phyloP scores from a whole-genome alignment of 208 protist genomes.

The Angomonas ambiguus region DNA sequence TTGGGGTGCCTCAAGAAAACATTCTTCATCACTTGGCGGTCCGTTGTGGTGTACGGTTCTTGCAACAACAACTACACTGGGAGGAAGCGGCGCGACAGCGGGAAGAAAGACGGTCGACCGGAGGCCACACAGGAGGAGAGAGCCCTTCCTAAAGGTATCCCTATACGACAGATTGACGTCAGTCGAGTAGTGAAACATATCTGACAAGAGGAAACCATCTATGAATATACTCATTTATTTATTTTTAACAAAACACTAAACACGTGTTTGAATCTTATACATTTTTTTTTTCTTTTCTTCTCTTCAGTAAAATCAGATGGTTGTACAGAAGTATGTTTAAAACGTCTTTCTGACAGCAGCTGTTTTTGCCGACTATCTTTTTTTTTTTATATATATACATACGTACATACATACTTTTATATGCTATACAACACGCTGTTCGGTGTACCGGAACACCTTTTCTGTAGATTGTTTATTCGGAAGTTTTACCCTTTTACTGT shows the following conservation, averaged over 20 bases:
- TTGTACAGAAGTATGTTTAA: background rate
- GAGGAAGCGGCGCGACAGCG: constrained; percentile 30
- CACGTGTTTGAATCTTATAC: too few species aligned
- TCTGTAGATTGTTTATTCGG: too few species aligned
- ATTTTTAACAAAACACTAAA: too few species aligned
- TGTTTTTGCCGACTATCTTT: background rate
- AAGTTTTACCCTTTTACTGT: too few species aligned
- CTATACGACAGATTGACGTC: constrained; percentile 4
- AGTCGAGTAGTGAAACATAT: too few species aligned
- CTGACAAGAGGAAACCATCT: too few species aligned
- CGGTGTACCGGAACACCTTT: too few species aligned
- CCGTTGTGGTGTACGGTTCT: constrained; percentile 59
- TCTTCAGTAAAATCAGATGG: background rate
- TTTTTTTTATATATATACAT: background rate
- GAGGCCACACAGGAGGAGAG: background rate
- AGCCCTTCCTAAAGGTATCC: background rate
- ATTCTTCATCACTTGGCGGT: constrained; percentile 67
- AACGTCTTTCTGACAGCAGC: background rate
- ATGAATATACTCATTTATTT: too few species aligned
- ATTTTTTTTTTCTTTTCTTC: too few species aligned
- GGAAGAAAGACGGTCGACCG: background rate
- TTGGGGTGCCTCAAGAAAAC: constrained; percentile 61
- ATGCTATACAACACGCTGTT: too few species aligned
- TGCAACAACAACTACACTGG: constrained; percentile 48
- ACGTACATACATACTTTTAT: too few species aligned